phyloP scores from a whole-genome alignment of 129 eudicot species.

The Heracleum sosnowskyi region DNA sequence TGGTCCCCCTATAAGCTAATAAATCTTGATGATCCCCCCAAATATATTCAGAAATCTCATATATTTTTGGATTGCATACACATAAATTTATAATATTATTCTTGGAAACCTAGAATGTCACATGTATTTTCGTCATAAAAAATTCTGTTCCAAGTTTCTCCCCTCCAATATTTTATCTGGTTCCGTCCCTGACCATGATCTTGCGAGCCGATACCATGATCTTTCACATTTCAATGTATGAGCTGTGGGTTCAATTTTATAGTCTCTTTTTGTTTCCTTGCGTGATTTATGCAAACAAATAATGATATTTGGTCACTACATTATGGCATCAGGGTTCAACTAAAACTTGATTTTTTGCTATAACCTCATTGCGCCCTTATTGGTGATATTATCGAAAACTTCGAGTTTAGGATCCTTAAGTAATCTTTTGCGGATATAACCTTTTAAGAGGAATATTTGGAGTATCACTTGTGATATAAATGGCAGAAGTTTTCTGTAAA shows the following conservation, averaged over 20 bases:
- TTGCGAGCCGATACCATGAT: constrained; percentile 1
- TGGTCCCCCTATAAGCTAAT: too few species aligned
- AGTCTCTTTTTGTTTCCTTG: background rate
- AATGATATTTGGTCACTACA: background rate
- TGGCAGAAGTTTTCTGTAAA: background rate
- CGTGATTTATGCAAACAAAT: background rate
- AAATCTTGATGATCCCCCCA: too few species aligned
- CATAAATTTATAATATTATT: too few species aligned
- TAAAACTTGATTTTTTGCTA: background rate
- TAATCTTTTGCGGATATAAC: background rate
- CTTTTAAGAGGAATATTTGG: background rate
- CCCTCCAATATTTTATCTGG: too few species aligned
- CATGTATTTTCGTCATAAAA: too few species aligned
- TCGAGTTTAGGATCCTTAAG: background rate
- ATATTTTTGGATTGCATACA: too few species aligned
- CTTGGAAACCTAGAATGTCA: too few species aligned
- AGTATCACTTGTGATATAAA: background rate
- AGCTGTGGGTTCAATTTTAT: background rate
- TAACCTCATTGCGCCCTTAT: background rate
- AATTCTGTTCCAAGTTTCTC: too few species aligned
- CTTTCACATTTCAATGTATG: background rate
- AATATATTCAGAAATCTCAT: too few species aligned
- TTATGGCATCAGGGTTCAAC: background rate
- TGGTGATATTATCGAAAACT: background rate
- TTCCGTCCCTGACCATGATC: too few species aligned